Base-by-base conservation (phyloP, 495 filamentous ascomycete species). In the Chlorociboria aeruginascens region DNA sequence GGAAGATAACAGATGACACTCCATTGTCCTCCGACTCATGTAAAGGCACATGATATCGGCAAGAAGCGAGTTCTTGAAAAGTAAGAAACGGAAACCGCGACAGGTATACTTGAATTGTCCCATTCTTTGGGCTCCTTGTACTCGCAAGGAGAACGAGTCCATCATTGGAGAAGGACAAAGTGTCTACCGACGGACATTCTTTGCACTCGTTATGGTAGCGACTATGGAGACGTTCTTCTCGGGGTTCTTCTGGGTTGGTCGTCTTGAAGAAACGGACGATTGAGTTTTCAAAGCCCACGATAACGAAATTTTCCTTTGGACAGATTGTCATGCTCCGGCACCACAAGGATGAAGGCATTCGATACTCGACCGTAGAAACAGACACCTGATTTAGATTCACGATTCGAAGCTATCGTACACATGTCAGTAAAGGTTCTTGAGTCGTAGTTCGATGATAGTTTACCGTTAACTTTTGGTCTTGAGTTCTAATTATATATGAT, bases 11-110 rank as follows among this genome's bases (percentile, higher is more conserved):
- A 6, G 62, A 57, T 0, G 61, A 55, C 1, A 65, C 42, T 8
- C 64, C 64, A 32, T 62, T 62, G 45, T 66, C 64, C 51, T 66
- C 64, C 0, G 57, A 62, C 45, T 66, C 62, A 39, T 65, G 62
- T 3, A 65, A 48, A 2, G 61, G 55, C 6, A 66, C 59, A n/a
- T 49, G 47, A 25, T 65, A 65, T 32, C 64, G 56, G 43, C 64
- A 66, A 0, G 56, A 7, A 9, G 50, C 13, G 3, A 62, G 32
- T 44, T 66, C 64, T n/a, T 61, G 51, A 43, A 64, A 62, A 0
- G 51, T 48, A 8, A 57, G 31, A 34, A 65, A 66, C 0, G 64
- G 64, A 46, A 60, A 63, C 0, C 54, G 53, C 60, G 61, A 66
- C 3, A 30, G 53, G 35, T 57, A 66, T 6, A 56, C 45, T 36